Evolutionary conservation across 192 early-diverging fungal species (phyloP).

Genomic region (Coemansia sp.): DNA sequence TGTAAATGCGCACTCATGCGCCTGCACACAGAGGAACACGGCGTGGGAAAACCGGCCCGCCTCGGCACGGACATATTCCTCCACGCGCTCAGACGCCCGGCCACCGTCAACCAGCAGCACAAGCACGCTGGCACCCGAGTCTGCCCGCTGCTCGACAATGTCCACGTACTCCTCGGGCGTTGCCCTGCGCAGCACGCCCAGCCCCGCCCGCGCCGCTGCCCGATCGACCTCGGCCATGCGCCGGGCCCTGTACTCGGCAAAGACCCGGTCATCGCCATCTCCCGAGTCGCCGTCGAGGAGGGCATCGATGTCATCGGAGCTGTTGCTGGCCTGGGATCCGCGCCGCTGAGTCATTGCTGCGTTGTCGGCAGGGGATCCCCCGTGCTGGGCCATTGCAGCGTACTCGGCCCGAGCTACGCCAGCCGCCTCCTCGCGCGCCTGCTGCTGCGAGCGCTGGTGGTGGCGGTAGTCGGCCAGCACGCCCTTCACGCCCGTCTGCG

Average conservation of each 20-base stretch:
- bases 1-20: conserved; percentile 28
- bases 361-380: conserved; percentile 3
- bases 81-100: conserved; percentile 14
- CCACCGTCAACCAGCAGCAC: conserved; percentile 11
- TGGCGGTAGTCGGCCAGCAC: conserved; percentile 43
- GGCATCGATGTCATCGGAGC: not conserved
- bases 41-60: conserved; percentile 7
- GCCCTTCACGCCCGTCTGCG: conserved; percentile 45
- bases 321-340: not conserved
- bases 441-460: conserved; percentile 2
- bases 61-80: conserved; percentile 1
- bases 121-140: conserved; percentile 1
- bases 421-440: not conserved
- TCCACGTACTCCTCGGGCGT: conserved; percentile 36
- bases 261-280: conserved; percentile 14
- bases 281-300: not conserved
- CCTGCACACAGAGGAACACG: conserved; percentile 28
- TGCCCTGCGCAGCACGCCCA: conserved; percentile 12
- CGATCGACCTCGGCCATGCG: conserved; percentile 12
- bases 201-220: conserved; percentile 2
- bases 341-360: not conserved
- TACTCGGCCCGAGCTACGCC: conserved; percentile 4
- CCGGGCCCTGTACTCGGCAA: conserved; percentile 28
- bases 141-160: conserved; percentile 25
- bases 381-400: not conserved